A percentile compares a stretch with the other conserved stretches of the same genome.
Evolutionary conservation across 441 rosid genomes (phyloP).

Genomic region (Macaranga tanarius): DNA sequence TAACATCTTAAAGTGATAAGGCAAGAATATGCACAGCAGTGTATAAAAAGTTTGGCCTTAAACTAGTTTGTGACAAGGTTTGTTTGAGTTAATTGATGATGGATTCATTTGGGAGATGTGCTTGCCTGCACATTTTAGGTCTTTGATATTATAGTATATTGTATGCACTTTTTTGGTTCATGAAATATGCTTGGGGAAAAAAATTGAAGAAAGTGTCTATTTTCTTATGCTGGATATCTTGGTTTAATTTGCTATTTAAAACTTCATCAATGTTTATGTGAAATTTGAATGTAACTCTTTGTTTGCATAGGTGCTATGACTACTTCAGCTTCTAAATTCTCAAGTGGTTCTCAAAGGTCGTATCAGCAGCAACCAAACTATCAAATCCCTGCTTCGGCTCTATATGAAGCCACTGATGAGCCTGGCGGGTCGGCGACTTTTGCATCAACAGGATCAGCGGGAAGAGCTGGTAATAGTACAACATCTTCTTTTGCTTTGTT

Average conservation of each 20-base stretch:
- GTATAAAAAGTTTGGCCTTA: background rate
- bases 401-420: slow-evolving; percentile 62
- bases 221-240: background rate
- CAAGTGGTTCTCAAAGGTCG: slow-evolving; percentile 42
- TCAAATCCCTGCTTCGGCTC: slow-evolving; percentile 87
- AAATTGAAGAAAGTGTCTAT: background rate
- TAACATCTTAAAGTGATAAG: background rate
- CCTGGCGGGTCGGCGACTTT: slow-evolving; percentile 33
- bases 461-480: slow-evolving; percentile 40
- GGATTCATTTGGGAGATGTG: background rate
- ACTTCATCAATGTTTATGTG: slow-evolving; percentile 9
- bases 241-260: background rate
- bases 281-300: slow-evolving; percentile 15
- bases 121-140: background rate
- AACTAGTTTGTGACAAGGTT: no score
- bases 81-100: background rate
- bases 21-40: background rate
- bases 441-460: slow-evolving; percentile 29
- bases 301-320: slow-evolving; percentile 40
- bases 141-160: background rate
- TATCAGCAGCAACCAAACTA: slow-evolving; percentile 55
- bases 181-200: background rate
- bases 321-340: slow-evolving; percentile 42
- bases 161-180: background rate
- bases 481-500: background rate